A percentile compares a stretch with the other conserved stretches of the same genome.
Evolutionary conservation across 805 yeast genomes (phyloP).

Genomic region (Candida loeiensis): DNA sequence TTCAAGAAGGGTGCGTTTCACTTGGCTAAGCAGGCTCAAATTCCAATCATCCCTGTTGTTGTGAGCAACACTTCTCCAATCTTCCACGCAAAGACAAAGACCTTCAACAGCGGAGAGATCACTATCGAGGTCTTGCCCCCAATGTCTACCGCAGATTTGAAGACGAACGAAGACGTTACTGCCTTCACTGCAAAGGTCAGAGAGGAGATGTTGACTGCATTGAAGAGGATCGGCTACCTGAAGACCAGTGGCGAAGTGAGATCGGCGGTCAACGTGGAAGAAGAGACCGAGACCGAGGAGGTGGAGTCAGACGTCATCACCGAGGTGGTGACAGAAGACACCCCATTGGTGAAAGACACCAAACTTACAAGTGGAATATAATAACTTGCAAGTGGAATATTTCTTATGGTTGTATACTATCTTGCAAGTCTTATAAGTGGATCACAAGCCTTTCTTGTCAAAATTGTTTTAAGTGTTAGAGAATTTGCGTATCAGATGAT

Average conservation of each 20-base stretch:
- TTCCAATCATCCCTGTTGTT: constrained; percentile 86
- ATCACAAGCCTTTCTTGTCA: too few relatives aligned
- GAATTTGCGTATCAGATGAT: too few relatives aligned
- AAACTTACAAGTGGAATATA: not conserved
- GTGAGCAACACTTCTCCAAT: constrained; percentile 81
- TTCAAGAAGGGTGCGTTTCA: constrained; percentile 98
- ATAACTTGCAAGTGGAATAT: too few relatives aligned
- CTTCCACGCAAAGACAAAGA: constrained; percentile 54
- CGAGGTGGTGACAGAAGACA: constrained; percentile 19
- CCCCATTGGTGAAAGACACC: constrained; percentile 17
- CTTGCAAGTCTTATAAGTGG: too few relatives aligned
- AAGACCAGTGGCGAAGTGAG: constrained; percentile 5
- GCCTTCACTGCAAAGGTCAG: constrained; percentile 55
- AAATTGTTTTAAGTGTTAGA: too few relatives aligned
- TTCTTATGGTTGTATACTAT: too few relatives aligned
- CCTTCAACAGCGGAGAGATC: constrained; percentile 77
- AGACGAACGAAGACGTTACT: constrained; percentile 65
- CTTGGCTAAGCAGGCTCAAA: constrained; percentile 86
- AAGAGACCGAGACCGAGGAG: constrained; percentile 10
- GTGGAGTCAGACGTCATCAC: constrained; percentile 9
- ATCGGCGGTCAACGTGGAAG: not conserved
- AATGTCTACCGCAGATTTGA: constrained; percentile 61
- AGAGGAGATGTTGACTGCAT: constrained; percentile 49
- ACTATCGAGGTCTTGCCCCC: constrained; percentile 79
- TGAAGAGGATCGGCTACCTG: constrained; percentile 44